Conservation (phyloP, 495 filamentous ascomycete species). For the Usnea hakonensis region DNA sequence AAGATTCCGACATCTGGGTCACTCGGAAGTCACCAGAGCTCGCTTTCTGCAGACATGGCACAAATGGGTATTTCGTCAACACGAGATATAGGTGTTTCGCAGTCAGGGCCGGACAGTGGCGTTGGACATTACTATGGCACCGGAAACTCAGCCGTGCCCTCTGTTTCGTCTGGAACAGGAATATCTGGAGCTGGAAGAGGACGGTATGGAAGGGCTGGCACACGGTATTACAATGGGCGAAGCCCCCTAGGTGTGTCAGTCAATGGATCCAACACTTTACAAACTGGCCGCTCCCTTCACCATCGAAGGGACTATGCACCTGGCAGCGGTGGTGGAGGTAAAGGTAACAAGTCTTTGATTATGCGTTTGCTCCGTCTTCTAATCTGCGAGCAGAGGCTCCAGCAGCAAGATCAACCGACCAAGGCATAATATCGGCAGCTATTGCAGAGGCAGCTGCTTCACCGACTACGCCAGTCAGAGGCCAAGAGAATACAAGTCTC, state of each 20-base stretch:
- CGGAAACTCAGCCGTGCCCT: constrained; percentile 39
- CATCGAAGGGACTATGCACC: constrained; percentile 11
- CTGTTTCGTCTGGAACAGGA: constrained; percentile 45
- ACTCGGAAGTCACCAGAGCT: constrained; percentile 53
- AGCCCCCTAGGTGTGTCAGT: constrained; percentile 54
- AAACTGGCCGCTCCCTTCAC: constrained; percentile 27
- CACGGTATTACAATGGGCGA: constrained; percentile 48
- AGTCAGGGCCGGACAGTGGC: constrained; percentile 39
- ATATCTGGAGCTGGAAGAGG: constrained; percentile 76
- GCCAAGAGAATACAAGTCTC: constrained; percentile 67
- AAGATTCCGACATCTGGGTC: constrained; percentile 90
- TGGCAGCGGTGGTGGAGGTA: constrained; percentile 4
- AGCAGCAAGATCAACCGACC: constrained; percentile 33
- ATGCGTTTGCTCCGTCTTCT: constrained; percentile 3
- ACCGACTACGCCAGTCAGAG: constrained; percentile 47
- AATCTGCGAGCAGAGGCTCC: constrained; percentile 15
- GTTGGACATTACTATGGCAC: constrained; percentile 52
- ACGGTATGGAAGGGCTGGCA: constrained; percentile 55
- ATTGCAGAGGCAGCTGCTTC: constrained; percentile 79
- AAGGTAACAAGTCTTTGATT: constrained; percentile 17
- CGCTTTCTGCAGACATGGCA: constrained; percentile 54
- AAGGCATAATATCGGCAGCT: constrained; percentile 81
- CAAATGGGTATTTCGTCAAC: constrained; percentile 50
- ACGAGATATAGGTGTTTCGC: constrained; percentile 35
- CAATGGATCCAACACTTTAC: constrained; percentile 45